These are phyloP conservation scores for Penicillium sp. DNA, from an alignment of 2,329 filamentous ascomycete species.

Conservation along the genomic window DNA sequence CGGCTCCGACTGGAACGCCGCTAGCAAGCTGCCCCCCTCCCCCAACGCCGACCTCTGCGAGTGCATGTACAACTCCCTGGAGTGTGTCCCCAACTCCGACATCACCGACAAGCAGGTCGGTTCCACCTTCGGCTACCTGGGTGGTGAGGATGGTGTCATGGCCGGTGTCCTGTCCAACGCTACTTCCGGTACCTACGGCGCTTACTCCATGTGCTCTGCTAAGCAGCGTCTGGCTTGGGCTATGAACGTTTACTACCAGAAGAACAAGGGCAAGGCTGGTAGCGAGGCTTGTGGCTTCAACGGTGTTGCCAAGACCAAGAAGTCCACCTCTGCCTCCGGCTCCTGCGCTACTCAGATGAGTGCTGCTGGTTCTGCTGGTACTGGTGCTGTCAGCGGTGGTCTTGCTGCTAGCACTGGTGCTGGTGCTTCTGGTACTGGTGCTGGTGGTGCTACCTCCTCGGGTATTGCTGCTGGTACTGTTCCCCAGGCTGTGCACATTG, in stretches of 20 bases:
- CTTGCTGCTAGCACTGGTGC: constrained; percentile 23
- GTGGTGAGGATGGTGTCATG: constrained; percentile 32
- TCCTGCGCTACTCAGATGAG: constrained; percentile 18
- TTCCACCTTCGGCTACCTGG: constrained; percentile 55
- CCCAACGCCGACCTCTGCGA: constrained; percentile 71
- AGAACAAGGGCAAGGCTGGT: constrained; percentile 27
- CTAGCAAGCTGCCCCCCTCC: constrained; percentile 62
- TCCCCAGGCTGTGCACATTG: constrained; percentile 33
- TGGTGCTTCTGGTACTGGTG: constrained; percentile 13
- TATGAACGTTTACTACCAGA: constrained; percentile 41
- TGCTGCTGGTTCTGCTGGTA: constrained; percentile 31
- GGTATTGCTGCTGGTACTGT: constrained; percentile 27
- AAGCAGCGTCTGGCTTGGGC: constrained; percentile 41
- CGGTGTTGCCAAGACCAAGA: constrained; percentile 35
- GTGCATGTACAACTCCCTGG: constrained; percentile 71
- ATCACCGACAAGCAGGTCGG: constrained; percentile 54
- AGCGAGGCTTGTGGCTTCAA: constrained; percentile 39
- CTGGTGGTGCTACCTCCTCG: constrained; percentile 20
- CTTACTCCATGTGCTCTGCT: constrained; percentile 42
- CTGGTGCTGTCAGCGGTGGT: constrained; percentile 33
- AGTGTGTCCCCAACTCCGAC: constrained; percentile 57
- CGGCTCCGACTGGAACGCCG: constrained; percentile 59
- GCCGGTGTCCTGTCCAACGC: constrained; percentile 35
- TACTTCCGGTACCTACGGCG: constrained; percentile 38
- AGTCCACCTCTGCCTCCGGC: constrained; percentile 18